A percentile compares a stretch with the other conserved stretches of the same genome.
Conservation (phyloP, 2,329 filamentous ascomycete genomes). For the Talaromyces amestolkiae region DNA sequence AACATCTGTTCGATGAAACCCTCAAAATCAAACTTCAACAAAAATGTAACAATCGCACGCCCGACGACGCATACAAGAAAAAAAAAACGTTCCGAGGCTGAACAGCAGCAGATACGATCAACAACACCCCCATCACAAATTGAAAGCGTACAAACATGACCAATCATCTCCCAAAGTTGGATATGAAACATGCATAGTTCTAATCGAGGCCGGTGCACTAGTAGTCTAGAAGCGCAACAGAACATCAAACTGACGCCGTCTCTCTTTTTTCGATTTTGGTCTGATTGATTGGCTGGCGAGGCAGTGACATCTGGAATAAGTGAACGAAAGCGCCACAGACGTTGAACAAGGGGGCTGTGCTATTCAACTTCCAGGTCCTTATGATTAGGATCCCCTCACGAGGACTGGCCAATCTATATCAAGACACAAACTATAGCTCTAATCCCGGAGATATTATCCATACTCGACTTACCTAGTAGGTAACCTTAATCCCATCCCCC, state of each 20-base stretch:
- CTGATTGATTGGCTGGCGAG: background rate
- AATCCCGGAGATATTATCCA: background rate
- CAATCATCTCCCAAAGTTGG: background rate
- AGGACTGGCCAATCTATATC: background rate
- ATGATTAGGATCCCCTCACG: background rate
- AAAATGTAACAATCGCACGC: background rate
- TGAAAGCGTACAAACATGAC: background rate
- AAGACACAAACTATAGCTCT: background rate
- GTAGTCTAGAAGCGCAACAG: background rate
- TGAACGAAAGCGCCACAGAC: background rate
- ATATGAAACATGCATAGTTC: constrained; percentile 1
- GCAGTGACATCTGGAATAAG: too few relatives aligned
- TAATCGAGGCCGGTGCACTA: background rate
- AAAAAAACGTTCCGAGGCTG: background rate
- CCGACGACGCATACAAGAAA: background rate
- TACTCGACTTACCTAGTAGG: background rate
- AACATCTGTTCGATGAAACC: background rate
- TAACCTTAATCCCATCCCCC: background rate
- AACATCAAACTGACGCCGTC: background rate
- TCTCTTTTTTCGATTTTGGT: background rate
- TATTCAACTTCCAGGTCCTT: background rate
- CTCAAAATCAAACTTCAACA: background rate
- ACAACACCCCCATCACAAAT: background rate
- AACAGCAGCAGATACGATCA: background rate
- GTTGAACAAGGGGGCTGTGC: background rate